Evolutionary conservation across 2,329 filamentous ascomycete genomes (phyloP).

Genomic region (Aulographum hederae): DNA sequence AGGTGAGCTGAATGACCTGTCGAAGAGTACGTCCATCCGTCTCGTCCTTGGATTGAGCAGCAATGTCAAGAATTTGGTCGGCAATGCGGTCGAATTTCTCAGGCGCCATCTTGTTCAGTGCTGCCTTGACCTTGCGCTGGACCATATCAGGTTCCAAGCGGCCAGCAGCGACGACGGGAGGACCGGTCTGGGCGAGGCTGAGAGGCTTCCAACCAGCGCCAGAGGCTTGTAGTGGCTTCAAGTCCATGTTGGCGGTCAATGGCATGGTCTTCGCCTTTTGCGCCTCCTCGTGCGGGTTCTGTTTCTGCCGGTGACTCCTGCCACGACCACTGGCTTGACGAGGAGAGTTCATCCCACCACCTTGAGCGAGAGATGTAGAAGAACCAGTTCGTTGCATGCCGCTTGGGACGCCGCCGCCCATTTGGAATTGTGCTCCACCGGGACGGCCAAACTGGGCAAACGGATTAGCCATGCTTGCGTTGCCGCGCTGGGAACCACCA

Average conservation of each 20-base stretch:
- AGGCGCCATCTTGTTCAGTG: constrained; percentile 98
- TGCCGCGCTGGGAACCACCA: no score
- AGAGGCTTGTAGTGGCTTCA: constrained; percentile 61
- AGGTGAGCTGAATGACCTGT: constrained; percentile 96
- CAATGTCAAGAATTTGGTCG: constrained; percentile 81
- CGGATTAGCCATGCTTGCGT: constrained; percentile 7
- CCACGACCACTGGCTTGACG: constrained; percentile 42
- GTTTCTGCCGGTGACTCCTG: constrained; percentile 43
- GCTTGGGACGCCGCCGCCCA: constrained; percentile 32
- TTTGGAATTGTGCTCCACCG: constrained; percentile 45
- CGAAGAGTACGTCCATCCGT: constrained; percentile 82
- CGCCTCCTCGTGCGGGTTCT: constrained; percentile 37
- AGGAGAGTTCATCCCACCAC: constrained; percentile 48
- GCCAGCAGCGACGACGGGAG: constrained; percentile 17
- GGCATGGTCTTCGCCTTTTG: constrained; percentile 78
- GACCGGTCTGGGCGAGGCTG: constrained; percentile 33
- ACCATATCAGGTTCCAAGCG: constrained; percentile 81
- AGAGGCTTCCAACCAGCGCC: constrained; percentile 78
- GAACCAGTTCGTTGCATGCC: constrained; percentile 46
- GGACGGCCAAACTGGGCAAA: constrained; percentile 23
- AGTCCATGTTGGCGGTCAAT: constrained; percentile 62
- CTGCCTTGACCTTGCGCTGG: constrained; percentile 96
- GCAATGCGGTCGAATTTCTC: constrained; percentile 97
- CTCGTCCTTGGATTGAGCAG: constrained; percentile 89
- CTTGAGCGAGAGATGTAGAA: constrained; percentile 37